A percentile compares a stretch with the other conserved stretches of the same genome.
Evolutionary conservation across 805 yeast genomes (phyloP).

Genomic region (Yamadazyma philogaea): DNA sequence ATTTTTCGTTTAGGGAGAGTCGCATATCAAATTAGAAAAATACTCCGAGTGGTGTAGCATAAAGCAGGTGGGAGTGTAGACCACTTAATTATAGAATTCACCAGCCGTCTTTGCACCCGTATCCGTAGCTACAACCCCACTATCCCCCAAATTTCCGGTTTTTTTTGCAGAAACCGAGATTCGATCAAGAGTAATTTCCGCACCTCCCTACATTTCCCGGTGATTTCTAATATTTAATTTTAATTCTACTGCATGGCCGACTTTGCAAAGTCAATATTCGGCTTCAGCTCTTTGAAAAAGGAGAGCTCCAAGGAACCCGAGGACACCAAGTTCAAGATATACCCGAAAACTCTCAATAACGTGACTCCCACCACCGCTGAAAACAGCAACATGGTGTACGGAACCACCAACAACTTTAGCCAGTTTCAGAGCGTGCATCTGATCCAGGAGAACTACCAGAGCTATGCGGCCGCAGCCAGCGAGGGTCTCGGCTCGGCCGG

Average conservation of each 20-base stretch:
- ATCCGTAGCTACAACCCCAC: too few relatives aligned
- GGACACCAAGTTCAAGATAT: conserved; percentile 8
- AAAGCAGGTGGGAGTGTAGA: conserved; percentile 1
- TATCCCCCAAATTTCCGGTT: too few relatives aligned
- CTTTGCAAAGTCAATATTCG: conserved; percentile 44
- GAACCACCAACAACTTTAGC: conserved; percentile 28
- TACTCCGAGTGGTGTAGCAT: background rate
- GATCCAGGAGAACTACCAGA: conserved; percentile 11
- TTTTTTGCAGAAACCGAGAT: background rate
- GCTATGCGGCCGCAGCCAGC: background rate
- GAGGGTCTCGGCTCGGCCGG: background rate
- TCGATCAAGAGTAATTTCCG: too few relatives aligned
- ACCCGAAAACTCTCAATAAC: conserved; percentile 35
- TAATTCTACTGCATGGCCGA: conserved; percentile 32
- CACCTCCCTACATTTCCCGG: background rate
- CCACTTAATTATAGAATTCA: background rate
- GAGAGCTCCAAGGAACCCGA: conserved; percentile 12
- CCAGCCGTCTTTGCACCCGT: too few relatives aligned
- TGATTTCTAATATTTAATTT: background rate
- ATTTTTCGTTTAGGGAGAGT: conserved; percentile 8
- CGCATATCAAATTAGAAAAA: conserved; percentile 2
- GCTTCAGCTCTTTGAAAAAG: conserved; percentile 35
- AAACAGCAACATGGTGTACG: conserved; percentile 61
- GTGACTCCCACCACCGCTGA: conserved; percentile 64
- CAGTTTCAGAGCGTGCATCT: conserved; percentile 13